Evolutionary conservation across 164 flowering plant genomes (phyloP).

Genomic region (Vitis amurensis): DNA sequence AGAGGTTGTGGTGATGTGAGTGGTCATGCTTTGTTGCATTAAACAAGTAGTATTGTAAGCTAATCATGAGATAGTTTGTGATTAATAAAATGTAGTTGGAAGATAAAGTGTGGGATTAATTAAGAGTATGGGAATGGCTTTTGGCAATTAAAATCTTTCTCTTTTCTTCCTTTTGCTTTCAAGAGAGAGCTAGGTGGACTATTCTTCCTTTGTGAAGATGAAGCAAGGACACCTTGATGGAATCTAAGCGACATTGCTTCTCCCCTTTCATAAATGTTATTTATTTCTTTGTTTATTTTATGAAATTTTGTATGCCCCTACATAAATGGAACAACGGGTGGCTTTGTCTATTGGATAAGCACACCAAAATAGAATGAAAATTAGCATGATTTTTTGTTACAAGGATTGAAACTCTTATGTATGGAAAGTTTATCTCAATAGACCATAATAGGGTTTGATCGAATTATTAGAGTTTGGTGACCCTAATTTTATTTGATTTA

Average conservation of each 20-base stretch:
- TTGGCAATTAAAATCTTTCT: background rate
- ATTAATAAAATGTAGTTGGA: slow-evolving; percentile 1
- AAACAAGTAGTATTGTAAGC: background rate
- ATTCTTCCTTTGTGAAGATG: background rate
- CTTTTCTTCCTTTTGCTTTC: slow-evolving; percentile 7
- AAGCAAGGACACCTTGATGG: slow-evolving; percentile 19
- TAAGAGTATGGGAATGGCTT: background rate
- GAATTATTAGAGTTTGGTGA: too few species aligned
- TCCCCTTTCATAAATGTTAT: background rate
- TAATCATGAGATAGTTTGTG: background rate
- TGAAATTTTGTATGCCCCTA: background rate
- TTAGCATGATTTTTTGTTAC: too few species aligned
- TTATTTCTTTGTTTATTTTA: background rate
- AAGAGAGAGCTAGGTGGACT: slow-evolving; percentile 9
- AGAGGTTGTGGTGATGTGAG: slow-evolving; percentile 6
- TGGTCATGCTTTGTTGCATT: slow-evolving; percentile 11
- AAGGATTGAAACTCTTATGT: too few species aligned
- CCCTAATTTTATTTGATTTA: too few species aligned
- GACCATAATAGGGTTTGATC: too few species aligned
- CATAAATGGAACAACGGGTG: too few species aligned
- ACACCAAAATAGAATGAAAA: too few species aligned
- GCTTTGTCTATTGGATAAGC: too few species aligned
- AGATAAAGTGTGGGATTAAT: slow-evolving; percentile 5
- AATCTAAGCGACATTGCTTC: slow-evolving; percentile 22
- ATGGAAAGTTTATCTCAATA: too few species aligned